Base-by-base conservation (phyloP, 2,329 filamentous ascomycete genomes). In the Ascosphaera pollenicola region DNA sequence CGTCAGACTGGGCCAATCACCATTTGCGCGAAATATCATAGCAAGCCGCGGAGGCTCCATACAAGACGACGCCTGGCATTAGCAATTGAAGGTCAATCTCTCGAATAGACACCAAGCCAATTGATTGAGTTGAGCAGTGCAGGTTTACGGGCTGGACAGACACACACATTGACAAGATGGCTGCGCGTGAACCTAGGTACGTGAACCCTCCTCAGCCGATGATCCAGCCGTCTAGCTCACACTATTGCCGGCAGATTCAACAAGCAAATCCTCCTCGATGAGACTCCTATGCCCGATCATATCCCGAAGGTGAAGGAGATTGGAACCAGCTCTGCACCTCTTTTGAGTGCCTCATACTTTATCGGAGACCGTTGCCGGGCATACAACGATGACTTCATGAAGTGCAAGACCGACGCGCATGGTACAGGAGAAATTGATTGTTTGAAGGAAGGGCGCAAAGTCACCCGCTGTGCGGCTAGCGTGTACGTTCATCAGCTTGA, bases 301-400 rank as follows among this genome's bases (percentile, higher is more conserved):
- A 84, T 98, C 60, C 89, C 89, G 53, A 76, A 82, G 56, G 89
- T 98, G 59, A 72, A 81, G 61, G 89, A 98, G 65, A 73, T 98
- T 49, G 89, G 89, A 54, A 73, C 83, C 54, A 92, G 78, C 54
- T 95, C 87, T 42, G 89, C 85, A 31, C 89, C 89, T 40, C 71
- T 98, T 35, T 68, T 92, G 43, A 92, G 82, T 47, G 89, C 89
- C 24, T 75, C 83, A 39, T 98, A 81, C 70, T 98, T 95, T 61
- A 98, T 98, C 57, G 89, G 89, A 46, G 85, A 84, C 48, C 78
- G 87, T 55, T 98, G 89, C 75, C 78, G 73, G 58, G 68, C 80
- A 42, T 98, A 85, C 70, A 95, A 95, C 63, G 89, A 98, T 68
- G 89, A 98, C 64, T 98, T 79, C 65, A 98, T 98, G 87, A 81